Evolutionary conservation across 2,329 filamentous ascomycete genomes (phyloP), one percentile per base, ranked within the genome.

Genomic region (Colletotrichum sp.): DNA sequence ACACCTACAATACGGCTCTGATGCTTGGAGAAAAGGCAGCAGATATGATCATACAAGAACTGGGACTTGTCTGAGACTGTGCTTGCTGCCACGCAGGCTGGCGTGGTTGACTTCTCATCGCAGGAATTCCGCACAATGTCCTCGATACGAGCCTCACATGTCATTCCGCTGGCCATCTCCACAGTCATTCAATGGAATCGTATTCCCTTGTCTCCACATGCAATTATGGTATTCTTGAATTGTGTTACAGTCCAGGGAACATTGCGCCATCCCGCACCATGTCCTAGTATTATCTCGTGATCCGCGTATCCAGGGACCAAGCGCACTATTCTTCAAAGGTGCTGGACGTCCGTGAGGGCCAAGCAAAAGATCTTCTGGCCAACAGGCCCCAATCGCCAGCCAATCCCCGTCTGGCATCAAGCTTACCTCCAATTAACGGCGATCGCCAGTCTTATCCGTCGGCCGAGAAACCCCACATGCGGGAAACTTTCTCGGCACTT

Each of bases 1-100:
- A 91, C 73, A 90, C 88, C 1, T 86, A 87, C 63, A 87, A 86
- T 44, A 87, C 86, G 2, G 88, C 89, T 0, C 79, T 90, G 28
- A 71, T 86, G 16, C 80, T 90, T 57, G 88, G 88, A 1, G 89
- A 63, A 63, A 63, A 90, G 79, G 86, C 83, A 6, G 85, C 85
- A 0, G 84, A 84, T 71, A 85, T 87, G 44, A 82, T 87, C 9
- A 82, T 85, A 8, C 79, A 79, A 68, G 85, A 87, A 60, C 76
- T 87, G 1, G 81, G 82, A 3, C 64, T 73, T n/a, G 34, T 12
- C 11, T 32, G n/a, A 34, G 7, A 34, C n/a, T 13, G 44, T 7
- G 39, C 19, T 48, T 48, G 12, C 6, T 48, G 19, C 19, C 39
- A 61, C 28, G n/a, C 3, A n/a, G 28, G 27, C 30, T n/a, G 55